Evolutionary conservation across 805 yeast species (phyloP), one percentile per base, ranked within the genome.

Genomic region (Vanderwaltozyma yarrowii): DNA sequence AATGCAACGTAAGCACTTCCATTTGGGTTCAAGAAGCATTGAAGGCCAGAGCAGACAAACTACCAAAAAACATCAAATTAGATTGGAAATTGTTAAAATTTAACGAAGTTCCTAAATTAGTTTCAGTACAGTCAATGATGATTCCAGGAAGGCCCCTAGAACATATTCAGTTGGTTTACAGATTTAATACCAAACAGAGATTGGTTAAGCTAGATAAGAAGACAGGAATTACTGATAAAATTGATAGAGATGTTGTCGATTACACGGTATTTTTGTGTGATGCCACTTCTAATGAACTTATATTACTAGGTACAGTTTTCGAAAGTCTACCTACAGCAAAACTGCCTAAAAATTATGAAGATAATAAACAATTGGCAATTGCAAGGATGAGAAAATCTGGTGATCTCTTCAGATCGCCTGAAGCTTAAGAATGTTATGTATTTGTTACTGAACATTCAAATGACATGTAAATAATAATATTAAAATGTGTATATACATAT

Each of bases 21-120:
- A 64, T 76, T n/a, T 78, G 79, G 76, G 84, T 77, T 8, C 74
- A 69, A 42, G 73, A 72, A 34, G 74, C 84, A 0, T 54, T 80
- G 32, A 61, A 65, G 16, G 64, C 67, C 24, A 69, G 88, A 52
- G 66, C 68, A 35, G 58, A 62, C 18, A 59, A 69, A 19, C 56
- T 80, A 30, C 94, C 96, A 16, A 59, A 63, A 15, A 69, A 70
- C 40, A 62, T 74, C 30, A 68, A 70, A 34, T 62, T 85, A 44
- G 77, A 74, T 38, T 88, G 96, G 96, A 79, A 82, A 50, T 65
- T 88, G 37, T 62, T 78, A 20, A 76, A 79, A 47, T 76, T 86
- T 50, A 80, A 76, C 47, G 62, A 67, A 24, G 70, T 74, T 33
- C 96, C 96, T 19, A 80, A 79, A 56, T 66, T 87, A 24, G 69